Evolutionary conservation across 148 eudicot genomes (phyloP), one percentile per base, ranked within the genome.

Genomic region (Cornus suecica): DNA sequence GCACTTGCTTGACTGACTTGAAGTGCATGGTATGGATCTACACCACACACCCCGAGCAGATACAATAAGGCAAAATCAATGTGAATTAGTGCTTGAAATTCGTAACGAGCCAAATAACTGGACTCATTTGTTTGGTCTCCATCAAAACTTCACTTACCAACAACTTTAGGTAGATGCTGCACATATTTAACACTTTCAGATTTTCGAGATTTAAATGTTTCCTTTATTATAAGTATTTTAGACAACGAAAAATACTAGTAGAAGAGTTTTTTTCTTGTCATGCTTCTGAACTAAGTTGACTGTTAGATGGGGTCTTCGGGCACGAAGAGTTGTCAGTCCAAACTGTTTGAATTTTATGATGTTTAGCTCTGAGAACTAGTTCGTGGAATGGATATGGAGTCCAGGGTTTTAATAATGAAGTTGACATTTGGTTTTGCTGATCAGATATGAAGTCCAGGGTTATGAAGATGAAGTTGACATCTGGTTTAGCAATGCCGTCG

Each of bases 401-500:
- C 62, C 25, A 48, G 18, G 5, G 62, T 58, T 18, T 6, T 58
- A 25, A 22, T 13, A 58, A 18, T 20, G 62, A 58, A 58, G 62
- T 58, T 58, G 62, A 22, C 6, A 58, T 58, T 58, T 58, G 62
- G 20, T 58, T 58, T 70, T 70, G 41, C 68, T 80, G 70, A 37
- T 62, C 87, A 94, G 99, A 76, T 92, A 89, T 76, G 88, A 90
- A 83, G 92, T 92, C 68, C 83, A 71, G 66, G 84, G 87, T 63
- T 92, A 88, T 74, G 72, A 62, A 28, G 84, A 85, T 69, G 89
- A 89, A 66, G 84, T 94, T 71, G 84, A 89, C 70, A 80, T 74
- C 42, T 94, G 99, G 98, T 94, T 94, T 71, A 88, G 92, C 85
- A 84, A 83, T 66, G 97, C 99, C 42, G 77, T 94, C 70, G 91